These are phyloP conservation scores for Amborella trichopoda DNA, from an alignment of 164 flowering plant species.

Conservation along the genomic window DNA sequence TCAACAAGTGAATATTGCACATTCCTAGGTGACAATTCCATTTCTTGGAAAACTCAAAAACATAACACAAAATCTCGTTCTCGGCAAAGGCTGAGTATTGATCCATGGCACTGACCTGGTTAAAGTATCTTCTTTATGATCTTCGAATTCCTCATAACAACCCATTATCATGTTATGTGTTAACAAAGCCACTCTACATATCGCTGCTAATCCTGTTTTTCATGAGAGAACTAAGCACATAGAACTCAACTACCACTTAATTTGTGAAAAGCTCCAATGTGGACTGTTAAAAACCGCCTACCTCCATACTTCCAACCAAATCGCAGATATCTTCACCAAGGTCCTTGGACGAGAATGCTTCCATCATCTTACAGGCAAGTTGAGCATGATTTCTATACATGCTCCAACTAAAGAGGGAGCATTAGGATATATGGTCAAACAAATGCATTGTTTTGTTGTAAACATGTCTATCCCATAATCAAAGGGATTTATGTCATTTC, in stretches of 20 bases:
- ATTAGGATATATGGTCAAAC: too few relatives aligned
- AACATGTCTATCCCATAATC: too few relatives aligned
- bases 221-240: background rate
- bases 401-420: too few relatives aligned
- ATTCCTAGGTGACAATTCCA: background rate
- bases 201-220: background rate
- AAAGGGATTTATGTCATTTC: too few relatives aligned
- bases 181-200: background rate
- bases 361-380: too few relatives aligned
- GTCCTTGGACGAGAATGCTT: background rate
- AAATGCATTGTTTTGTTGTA: too few relatives aligned
- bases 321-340: background rate
- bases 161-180: background rate
- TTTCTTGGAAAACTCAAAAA: slow-evolving; percentile 1
- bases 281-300: background rate
- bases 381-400: too few relatives aligned
- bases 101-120: background rate
- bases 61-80: background rate
- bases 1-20: background rate
- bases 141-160: background rate
- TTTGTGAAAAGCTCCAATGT: background rate
- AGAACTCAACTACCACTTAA: background rate
- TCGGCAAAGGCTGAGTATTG: background rate
- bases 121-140: background rate
- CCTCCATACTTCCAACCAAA: background rate